Base-by-base conservation (phyloP, 2,329 filamentous ascomycete genomes). In the Botrytis fragariae region DNA sequence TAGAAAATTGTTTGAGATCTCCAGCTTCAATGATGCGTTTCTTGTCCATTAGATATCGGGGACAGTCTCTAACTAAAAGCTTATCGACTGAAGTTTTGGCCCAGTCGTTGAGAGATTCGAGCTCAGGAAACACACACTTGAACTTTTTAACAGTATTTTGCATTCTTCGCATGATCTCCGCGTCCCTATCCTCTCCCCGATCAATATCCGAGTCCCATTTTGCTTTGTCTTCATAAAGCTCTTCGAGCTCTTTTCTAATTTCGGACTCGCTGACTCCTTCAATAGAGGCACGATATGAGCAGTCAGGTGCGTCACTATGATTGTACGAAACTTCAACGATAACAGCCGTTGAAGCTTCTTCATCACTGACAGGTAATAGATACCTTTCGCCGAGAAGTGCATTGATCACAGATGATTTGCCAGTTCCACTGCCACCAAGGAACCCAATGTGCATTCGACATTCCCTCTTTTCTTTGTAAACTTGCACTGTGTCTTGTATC, bases 361-460 rank as follows among this genome's bases (percentile, higher is more conserved):
- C 70, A 20, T 71, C 42, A 8, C 64, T 45, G 16, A 64, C 61
- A 2, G 76, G 78, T 1, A 77, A 51, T 2, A 78, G 57, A 18
- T 74, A 48, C 37, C 67, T 32, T 20, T 68, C 42, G 2, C 54
- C 71, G 9, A 78, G 64, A 12, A 91, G 81, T 1, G 90, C 88
- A 77, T 91, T 88, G 5, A 91, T 83, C 10, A 91, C 80, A 0
- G 89, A 90, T 0, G 88, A 90, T 79, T 92, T 92, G 12, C 90
- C 90, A 22, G 88, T 88, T 61, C 87, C 88, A 70, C 86, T 88
- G 61, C 84, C 84, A 25, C 89, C 89, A 84, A 90, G 88, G 39
- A 91, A 81, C 10, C 75, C 77, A 65, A 77, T 68, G 0, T 61
- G 29, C 4, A 79, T 57, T 45, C 61, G 57, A 35, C 39, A 74